Evolutionary conservation across 495 filamentous ascomycete species (phyloP).

Genomic region (Podospora comata): DNA sequence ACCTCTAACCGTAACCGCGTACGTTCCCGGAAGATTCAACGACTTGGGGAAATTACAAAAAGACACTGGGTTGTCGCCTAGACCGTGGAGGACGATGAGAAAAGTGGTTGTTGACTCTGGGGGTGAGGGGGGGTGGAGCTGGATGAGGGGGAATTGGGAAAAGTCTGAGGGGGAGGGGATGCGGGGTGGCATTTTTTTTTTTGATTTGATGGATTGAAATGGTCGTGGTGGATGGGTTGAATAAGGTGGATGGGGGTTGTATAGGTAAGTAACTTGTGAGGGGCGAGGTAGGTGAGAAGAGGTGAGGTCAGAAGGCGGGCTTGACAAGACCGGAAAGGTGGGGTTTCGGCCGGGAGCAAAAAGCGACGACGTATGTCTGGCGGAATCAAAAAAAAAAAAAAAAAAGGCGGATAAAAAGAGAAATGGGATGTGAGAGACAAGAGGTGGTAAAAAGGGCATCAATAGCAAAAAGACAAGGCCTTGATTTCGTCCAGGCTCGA

Average conservation of each 20-base stretch:
- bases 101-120: constrained; percentile 60
- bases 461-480: background rate
- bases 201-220: background rate
- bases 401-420: no score
- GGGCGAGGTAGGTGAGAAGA: no score
- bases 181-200: constrained; percentile 29
- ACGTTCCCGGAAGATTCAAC: constrained; percentile 77
- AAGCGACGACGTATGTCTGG: no score
- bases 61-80: constrained; percentile 70
- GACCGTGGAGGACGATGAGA: constrained; percentile 84
- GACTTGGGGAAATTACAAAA: constrained; percentile 72
- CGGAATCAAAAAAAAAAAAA: no score
- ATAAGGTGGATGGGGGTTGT: no score
- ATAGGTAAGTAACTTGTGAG: no score
- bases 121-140: constrained; percentile 36
- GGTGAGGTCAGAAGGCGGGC: no score
- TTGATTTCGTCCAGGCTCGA: background rate
- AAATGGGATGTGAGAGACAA: background rate
- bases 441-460: background rate
- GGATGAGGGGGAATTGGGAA: constrained; percentile 26
- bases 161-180: constrained; percentile 41
- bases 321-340: no score
- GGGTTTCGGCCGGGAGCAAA: no score
- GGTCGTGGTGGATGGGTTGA: no score
- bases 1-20: constrained; percentile 70